Percentiles rank a stretch among this genome's conserved stretches.
Conservation (phyloP, 306 rosid genomes). For the Lathyrus sativus region DNA sequence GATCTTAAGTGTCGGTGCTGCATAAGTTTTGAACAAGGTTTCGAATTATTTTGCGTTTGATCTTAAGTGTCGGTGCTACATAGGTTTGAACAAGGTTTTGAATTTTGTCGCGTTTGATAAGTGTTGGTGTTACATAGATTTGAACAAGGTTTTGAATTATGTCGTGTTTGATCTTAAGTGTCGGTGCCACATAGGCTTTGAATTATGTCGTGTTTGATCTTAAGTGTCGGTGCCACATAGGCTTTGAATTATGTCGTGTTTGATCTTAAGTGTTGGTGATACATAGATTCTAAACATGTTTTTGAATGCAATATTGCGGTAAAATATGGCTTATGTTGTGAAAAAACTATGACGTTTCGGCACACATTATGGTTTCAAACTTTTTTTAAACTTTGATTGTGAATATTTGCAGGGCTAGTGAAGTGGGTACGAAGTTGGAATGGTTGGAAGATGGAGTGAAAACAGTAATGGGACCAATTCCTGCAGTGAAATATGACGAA, state of each 20-base stretch:
- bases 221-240: background rate
- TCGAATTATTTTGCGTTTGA: no score
- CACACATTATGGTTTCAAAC: background rate
- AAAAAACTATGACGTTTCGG: background rate
- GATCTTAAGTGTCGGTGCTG: no score
- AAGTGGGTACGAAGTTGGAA: constrained; percentile 82
- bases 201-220: background rate
- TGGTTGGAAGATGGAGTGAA: constrained; percentile 82
- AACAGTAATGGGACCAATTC: constrained; percentile 82
- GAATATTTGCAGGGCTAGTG: constrained; percentile 59
- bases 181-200: no score
- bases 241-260: background rate
- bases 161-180: no score
- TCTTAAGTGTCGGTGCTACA: no score
- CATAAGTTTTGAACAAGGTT: no score
- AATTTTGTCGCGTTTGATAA: no score
- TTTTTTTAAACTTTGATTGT: constrained; percentile 2
- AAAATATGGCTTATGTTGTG: background rate
- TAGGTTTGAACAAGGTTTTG: no score
- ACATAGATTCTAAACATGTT: background rate
- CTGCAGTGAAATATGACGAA: constrained; percentile 65
- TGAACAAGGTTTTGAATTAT: no score
- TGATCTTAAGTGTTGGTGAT: background rate
- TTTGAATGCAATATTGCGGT: background rate
- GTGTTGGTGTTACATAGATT: no score